Evolutionary conservation across 306 rosid species (phyloP).

Genomic region (Pterocarpus santalinus): DNA sequence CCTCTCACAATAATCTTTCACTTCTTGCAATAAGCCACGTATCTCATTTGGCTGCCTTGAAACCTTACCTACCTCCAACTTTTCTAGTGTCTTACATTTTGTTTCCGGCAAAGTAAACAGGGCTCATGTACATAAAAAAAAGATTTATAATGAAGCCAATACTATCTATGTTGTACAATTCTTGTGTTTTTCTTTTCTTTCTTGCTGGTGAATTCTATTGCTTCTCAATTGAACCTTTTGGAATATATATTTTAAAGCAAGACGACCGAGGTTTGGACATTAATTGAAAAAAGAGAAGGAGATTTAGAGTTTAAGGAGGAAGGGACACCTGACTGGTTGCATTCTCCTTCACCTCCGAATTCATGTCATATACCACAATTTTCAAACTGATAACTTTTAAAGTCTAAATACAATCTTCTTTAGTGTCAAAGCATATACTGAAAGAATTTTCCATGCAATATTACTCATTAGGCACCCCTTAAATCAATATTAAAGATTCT

Average conservation of each 20-base stretch:
- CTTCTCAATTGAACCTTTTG: too few relatives aligned
- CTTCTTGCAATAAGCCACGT: background rate
- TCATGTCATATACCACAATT: conserved; percentile 4
- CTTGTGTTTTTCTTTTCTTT: conserved; percentile 6
- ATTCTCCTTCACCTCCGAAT: background rate
- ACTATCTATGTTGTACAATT: background rate
- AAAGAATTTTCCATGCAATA: background rate
- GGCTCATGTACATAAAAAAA: background rate
- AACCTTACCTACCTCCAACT: background rate
- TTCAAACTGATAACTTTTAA: background rate
- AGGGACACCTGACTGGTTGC: too few relatives aligned
- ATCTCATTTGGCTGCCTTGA: background rate
- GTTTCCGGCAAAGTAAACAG: background rate
- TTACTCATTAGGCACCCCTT: conserved; percentile 13
- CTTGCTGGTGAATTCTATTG: background rate
- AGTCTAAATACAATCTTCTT: background rate
- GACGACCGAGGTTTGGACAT: background rate
- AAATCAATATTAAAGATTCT: conserved; percentile 16
- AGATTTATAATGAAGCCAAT: background rate
- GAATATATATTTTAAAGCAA: too few relatives aligned
- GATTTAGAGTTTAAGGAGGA: too few relatives aligned
- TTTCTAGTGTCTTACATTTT: background rate
- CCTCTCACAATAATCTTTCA: background rate
- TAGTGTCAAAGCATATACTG: conserved; percentile 5
- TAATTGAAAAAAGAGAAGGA: too few relatives aligned